Evolutionary conservation across 495 filamentous ascomycete species (phyloP).

Genomic region (Terfezia claveryi): DNA sequence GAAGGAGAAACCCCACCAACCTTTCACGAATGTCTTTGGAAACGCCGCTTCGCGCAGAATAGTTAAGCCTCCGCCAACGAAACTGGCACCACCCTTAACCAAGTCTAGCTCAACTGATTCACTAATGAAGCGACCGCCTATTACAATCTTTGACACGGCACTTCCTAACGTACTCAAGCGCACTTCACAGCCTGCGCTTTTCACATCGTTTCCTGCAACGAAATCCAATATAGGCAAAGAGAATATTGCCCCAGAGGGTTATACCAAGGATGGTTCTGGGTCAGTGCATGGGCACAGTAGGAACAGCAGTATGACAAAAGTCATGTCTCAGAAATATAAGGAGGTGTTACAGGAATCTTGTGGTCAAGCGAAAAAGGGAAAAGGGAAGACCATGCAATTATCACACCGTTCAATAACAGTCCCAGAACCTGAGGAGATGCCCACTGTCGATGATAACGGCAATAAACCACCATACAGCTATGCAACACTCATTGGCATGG

Average conservation of each 20-base stretch:
- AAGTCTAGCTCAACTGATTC: conserved; percentile 44
- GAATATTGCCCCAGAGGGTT: conserved; percentile 28
- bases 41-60: background rate
- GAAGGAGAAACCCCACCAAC: background rate
- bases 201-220: conserved; percentile 36
- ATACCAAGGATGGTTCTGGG: background rate
- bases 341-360: too few relatives aligned
- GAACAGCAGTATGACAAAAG: background rate
- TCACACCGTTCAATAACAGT: conserved; percentile 22
- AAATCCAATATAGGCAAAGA: conserved; percentile 38
- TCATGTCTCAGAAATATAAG: background rate
- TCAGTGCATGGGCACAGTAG: background rate
- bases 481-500: conserved; percentile 89
- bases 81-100: background rate
- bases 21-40: background rate
- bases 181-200: conserved; percentile 40
- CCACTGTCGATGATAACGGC: conserved; percentile 64
- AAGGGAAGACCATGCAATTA: background rate
- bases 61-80: background rate
- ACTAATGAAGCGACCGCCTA: conserved; percentile 51
- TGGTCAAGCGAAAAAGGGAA: background rate
- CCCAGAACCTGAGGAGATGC: conserved; percentile 56
- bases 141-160: conserved; percentile 34
- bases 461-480: conserved; percentile 80
- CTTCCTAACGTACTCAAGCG: conserved; percentile 2